phyloP scores from a whole-genome alignment of 345 rosid genomes.

The Eucalyptus dawsonii region DNA sequence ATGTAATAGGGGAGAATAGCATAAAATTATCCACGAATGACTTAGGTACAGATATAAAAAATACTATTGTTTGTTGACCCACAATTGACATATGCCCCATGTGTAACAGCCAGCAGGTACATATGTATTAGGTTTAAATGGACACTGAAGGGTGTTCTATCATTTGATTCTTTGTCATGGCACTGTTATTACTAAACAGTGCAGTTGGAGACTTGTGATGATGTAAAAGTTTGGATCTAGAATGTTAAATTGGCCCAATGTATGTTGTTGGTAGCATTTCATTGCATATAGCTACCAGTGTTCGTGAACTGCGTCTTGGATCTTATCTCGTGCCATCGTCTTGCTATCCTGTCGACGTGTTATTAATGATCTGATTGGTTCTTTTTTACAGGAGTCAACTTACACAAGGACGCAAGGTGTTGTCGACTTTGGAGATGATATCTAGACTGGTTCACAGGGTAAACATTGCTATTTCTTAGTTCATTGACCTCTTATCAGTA shows the following conservation, averaged over 20 bases:
- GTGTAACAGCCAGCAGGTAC: background rate
- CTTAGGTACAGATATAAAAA: background rate
- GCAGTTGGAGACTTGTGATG: background rate
- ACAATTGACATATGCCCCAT: background rate
- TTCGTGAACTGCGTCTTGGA: background rate
- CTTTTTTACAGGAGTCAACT: constrained; percentile 56
- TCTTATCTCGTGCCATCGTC: background rate
- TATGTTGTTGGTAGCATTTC: background rate
- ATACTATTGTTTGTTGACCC: background rate
- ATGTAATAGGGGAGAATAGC: background rate
- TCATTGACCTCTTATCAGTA: background rate
- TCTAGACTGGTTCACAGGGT: constrained; percentile 71
- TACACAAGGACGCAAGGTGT: constrained; percentile 81
- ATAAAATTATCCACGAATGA: background rate
- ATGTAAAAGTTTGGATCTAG: background rate
- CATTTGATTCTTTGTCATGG: background rate
- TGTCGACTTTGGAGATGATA: constrained; percentile 70
- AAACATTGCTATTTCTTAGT: background rate
- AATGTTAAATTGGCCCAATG: background rate
- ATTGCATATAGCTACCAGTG: background rate
- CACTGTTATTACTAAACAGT: background rate
- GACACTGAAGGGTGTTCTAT: background rate
- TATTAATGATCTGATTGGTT: background rate
- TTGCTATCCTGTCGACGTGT: background rate
- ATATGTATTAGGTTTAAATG: background rate